Conservation (phyloP, 2,329 filamentous ascomycete species). For the Cytospora leucostoma region DNA sequence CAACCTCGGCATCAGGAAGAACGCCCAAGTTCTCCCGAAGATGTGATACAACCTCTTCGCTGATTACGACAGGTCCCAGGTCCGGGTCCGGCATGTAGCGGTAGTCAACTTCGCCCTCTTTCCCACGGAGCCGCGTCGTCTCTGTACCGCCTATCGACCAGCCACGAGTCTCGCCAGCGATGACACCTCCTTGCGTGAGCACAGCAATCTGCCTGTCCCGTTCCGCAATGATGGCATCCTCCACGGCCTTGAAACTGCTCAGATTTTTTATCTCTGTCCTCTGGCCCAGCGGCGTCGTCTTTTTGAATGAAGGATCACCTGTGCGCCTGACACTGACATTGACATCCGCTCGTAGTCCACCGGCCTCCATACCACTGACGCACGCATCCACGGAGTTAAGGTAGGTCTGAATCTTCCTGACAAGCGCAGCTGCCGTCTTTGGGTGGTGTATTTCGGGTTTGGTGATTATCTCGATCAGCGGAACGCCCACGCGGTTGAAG, state of each 20-base stretch:
- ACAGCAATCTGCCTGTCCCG: slow-evolving; percentile 83
- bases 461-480: slow-evolving; percentile 94
- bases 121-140: slow-evolving; percentile 80
- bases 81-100: slow-evolving; percentile 98
- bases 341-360: slow-evolving; percentile 88
- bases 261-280: slow-evolving; percentile 97
- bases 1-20: slow-evolving; percentile 70
- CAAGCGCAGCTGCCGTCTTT: slow-evolving; percentile 81
- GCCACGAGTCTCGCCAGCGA: slow-evolving; percentile 86
- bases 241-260: slow-evolving; percentile 90
- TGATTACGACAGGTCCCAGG: slow-evolving; percentile 76
- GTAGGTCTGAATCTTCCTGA: slow-evolving; percentile 83
- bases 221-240: slow-evolving; percentile 92
- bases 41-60: slow-evolving; percentile 65
- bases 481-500: slow-evolving; percentile 89
- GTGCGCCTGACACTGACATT: slow-evolving; percentile 82
- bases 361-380: slow-evolving; percentile 88
- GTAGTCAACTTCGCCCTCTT: slow-evolving; percentile 97
- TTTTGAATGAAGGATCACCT: slow-evolving; percentile 39
- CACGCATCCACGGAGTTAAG: slow-evolving; percentile 81
- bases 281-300: slow-evolving; percentile 62
- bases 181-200: slow-evolving; percentile 70
- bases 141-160: slow-evolving; percentile 86
- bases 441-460: slow-evolving; percentile 85
- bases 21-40: slow-evolving; percentile 66